phyloP scores from a whole-genome alignment of 2,329 filamentous ascomycete species.

The Sarocladiaceae sp. region DNA sequence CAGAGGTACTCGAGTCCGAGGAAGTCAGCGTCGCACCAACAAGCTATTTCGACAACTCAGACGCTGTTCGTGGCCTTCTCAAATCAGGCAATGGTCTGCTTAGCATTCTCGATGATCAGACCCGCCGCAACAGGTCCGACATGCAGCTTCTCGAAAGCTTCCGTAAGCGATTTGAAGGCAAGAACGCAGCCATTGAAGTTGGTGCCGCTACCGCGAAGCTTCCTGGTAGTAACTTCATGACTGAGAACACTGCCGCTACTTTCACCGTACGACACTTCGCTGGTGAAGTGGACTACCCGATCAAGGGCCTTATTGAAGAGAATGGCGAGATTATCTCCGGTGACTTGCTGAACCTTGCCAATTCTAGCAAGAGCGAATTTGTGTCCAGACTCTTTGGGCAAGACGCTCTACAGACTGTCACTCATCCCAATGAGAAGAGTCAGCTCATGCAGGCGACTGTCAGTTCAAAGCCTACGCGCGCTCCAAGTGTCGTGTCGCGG shows the following conservation, averaged over 20 bases:
- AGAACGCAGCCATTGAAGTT: conserved; percentile 84
- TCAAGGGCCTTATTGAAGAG: conserved; percentile 83
- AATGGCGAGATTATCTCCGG: conserved; percentile 95
- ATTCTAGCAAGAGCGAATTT: conserved; percentile 81
- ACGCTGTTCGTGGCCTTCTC: conserved; percentile 83
- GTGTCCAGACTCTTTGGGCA: conserved; percentile 91
- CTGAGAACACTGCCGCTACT: conserved; percentile 69
- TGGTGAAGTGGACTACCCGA: conserved; percentile 89
- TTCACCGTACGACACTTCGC: conserved; percentile 96
- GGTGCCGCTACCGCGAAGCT: conserved; percentile 67
- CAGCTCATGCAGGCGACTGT: conserved; percentile 95
- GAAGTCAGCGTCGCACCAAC: conserved; percentile 86
- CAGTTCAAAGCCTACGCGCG: conserved; percentile 87
- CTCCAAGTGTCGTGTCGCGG: conserved; percentile 84
- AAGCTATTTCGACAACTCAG: conserved; percentile 96
- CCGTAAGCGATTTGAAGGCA: conserved; percentile 87
- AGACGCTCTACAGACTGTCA: conserved; percentile 83
- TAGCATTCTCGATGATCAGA: conserved; percentile 94
- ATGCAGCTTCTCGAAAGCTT: conserved; percentile 85
- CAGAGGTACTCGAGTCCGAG: conserved; percentile 88
- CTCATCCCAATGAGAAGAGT: conserved; percentile 84
- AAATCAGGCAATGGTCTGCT: conserved; percentile 90
- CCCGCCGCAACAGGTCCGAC: conserved; percentile 79
- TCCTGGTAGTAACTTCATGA: conserved; percentile 84
- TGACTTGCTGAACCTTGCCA: conserved; percentile 91